Percentiles rank a stretch among this genome's conserved stretches.
phyloP scores from a whole-genome alignment of 1,139 yeast species.

The Sugiyamaella japonica region DNA sequence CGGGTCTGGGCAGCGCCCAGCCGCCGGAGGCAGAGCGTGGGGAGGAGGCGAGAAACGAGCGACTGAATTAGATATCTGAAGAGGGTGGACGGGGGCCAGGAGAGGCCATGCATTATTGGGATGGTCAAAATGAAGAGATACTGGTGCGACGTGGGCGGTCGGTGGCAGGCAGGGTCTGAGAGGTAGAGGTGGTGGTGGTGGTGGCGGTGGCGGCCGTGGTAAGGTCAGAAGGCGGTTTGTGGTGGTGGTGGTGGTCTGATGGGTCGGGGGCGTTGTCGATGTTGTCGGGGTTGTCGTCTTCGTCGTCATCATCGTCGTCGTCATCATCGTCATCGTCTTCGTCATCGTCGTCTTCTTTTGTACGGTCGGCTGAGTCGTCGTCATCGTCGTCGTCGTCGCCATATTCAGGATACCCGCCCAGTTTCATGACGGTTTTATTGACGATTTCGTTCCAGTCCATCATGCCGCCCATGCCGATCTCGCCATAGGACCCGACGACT shows the following conservation, averaged over 20 bases:
- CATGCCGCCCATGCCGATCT: slow-evolving; percentile 97
- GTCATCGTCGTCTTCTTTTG: slow-evolving; percentile 45
- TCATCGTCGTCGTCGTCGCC: slow-evolving; percentile 76
- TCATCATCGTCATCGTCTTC: slow-evolving; percentile 44
- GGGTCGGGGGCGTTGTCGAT: too few species aligned
- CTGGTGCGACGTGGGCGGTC: slow-evolving; percentile 3
- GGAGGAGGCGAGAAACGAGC: too few species aligned
- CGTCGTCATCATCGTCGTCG: slow-evolving; percentile 34
- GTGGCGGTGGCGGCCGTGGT: not conserved
- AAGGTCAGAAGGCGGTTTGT: too few species aligned
- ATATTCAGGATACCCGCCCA: slow-evolving; percentile 90
- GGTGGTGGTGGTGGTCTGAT: too few species aligned
- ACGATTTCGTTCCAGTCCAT: slow-evolving; percentile 94
- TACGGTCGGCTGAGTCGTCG: slow-evolving; percentile 50
- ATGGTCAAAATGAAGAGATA: slow-evolving; percentile 2
- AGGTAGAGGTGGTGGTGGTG: not conserved
- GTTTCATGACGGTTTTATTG: slow-evolving; percentile 73
- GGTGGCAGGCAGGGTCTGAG: not conserved
- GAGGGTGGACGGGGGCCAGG: slow-evolving; percentile 8
- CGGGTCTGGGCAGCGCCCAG: not conserved
- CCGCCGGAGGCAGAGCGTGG: not conserved
- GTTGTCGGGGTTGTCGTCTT: too few species aligned
- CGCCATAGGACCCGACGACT: slow-evolving; percentile 90
- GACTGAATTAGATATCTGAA: slow-evolving; percentile 12
- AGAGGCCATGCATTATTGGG: slow-evolving; percentile 9